Base-by-base conservation (phyloP, 163 green algal genomes). In the Chlorella variabilis region DNA sequence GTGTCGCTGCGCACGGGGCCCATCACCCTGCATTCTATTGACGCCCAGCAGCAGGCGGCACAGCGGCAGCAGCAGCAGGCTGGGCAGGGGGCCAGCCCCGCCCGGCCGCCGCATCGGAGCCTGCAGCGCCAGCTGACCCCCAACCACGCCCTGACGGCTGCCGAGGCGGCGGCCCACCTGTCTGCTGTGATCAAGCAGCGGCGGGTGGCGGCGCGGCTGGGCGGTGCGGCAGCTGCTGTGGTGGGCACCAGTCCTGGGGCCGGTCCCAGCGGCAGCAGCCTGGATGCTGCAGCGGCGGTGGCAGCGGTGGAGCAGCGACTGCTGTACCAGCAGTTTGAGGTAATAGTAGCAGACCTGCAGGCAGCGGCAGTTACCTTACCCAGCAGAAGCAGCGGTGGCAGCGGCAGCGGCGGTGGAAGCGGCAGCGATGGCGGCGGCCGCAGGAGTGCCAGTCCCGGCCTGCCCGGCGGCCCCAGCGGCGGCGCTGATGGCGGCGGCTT, bases 321-420 rank as follows among this genome's bases (percentile, higher is more conserved):
- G 6, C 38, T 79, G 18, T 86, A 86, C 39, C 48, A 82, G 4
- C 74, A 79, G 36, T 71, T 83, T 68, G 73, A 80, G 27, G 54
- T 80, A 15, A 70, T 36, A n/a, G 29, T 80, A 13, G 36, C 73
- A 27, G 58, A 71, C 34, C 41, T 81, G 59, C 58, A 71, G 2
- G 39, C 41, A 0, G 27, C 45, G 21, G 75, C 59, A 2, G 48
- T 63, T 17, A 70, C n/a, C 54, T 15, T 78, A 51, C 54, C 17
- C 38, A 79, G 38, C 25, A 18, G 63, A 11, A 18, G 62, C 58
- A 1, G 76, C 63, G 0, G 39, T 29, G 9, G 33, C 25, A 42
- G 76, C 33, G 3, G 45, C 62, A 27, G 49, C n/a, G n/a, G n/a
- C 2, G 4, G 65, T 21, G 15, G 65, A 17, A 39, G 67, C 27